These are phyloP conservation scores for Aspergillus costaricaensis DNA, from an alignment of 2,329 filamentous ascomycete species.

Conservation along the genomic window DNA sequence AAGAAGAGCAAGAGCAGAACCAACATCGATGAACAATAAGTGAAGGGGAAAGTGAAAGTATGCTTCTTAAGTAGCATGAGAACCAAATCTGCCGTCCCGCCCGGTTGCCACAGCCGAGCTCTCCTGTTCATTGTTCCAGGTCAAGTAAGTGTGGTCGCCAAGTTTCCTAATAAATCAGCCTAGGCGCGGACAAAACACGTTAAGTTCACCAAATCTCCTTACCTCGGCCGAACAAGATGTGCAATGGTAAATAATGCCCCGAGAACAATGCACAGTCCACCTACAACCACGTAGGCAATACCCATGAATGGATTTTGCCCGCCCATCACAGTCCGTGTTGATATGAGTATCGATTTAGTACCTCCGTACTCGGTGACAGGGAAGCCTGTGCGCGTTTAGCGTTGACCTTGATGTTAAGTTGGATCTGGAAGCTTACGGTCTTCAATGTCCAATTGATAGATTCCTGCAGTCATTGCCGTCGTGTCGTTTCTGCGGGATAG, in stretches of 20 bases:
- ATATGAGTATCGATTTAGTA: conserved; percentile 86
- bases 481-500: conserved; percentile 80
- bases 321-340: conserved; percentile 88
- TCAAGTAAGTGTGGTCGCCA: conserved; percentile 94
- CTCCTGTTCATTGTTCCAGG: conserved; percentile 79
- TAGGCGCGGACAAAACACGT: neutral
- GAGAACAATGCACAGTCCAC: conserved; percentile 86
- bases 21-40: neutral
- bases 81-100: conserved; percentile 56
- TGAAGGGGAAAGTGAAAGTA: neutral
- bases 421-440: conserved; percentile 65
- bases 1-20: neutral
- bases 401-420: neutral
- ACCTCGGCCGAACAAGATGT: conserved; percentile 89
- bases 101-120: conserved; percentile 56
- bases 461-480: conserved; percentile 66
- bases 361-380: conserved; percentile 76
- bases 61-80: conserved; percentile 22
- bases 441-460: conserved; percentile 74
- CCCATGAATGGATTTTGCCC: conserved; percentile 94
- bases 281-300: conserved; percentile 93
- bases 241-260: conserved; percentile 86
- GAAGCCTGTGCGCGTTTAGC: conserved; percentile 64
- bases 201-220: conserved; percentile 32
- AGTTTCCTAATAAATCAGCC: conserved; percentile 68